Evolutionary conservation across 768 basidiomycete species (phyloP), one percentile per base, ranked within the genome.

Genomic region (Clavulina sp.): DNA sequence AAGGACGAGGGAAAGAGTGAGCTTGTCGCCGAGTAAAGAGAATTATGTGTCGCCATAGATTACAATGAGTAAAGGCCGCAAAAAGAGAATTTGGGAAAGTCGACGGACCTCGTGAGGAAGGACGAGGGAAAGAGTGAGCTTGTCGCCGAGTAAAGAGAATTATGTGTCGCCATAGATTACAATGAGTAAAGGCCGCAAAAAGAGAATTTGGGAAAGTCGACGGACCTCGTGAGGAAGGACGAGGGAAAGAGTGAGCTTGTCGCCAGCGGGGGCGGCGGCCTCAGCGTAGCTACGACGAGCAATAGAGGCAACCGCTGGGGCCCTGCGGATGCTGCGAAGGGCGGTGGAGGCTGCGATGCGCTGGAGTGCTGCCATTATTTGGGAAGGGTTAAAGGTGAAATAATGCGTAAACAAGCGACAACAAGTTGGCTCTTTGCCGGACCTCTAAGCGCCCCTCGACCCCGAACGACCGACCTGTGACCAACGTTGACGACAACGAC

Each of bases 141-240:
- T 92, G 68, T 87, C 86, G 32, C 40, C 50, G 19, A 29, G 21
- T 5, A 40, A 41, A 9, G 41, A 1, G 24, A 23, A 9, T 13
- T 51, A 13, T 40, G 21, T 16, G 29, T 13, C 44, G 32, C 4
- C 18, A 51, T 13, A 47, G 41, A 23, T 26, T 38, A 7, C 7
- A 46, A 18, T 7, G 18, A 18, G n/a, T 19, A n/a, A 26, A 4
- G 38, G 31, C 21, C 52, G 26, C 18, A n/a, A 7, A 32, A 33
- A 24, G 21, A 16, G 48, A 23, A 33, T 49, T 7, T 28, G 13
- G 13, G 43, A 4, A 19, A 23, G 29, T 5, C 3, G 29, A 72
- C 76, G 52, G 53, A 93, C 95, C 74, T 95, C 81, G 69, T 97
- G 92, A 49, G 95, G 95, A 53, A 99, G 79, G 50, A 84, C 85